Evolutionary conservation across 306 rosid genomes (phyloP).

Genomic region (Mimosa pudica): DNA sequence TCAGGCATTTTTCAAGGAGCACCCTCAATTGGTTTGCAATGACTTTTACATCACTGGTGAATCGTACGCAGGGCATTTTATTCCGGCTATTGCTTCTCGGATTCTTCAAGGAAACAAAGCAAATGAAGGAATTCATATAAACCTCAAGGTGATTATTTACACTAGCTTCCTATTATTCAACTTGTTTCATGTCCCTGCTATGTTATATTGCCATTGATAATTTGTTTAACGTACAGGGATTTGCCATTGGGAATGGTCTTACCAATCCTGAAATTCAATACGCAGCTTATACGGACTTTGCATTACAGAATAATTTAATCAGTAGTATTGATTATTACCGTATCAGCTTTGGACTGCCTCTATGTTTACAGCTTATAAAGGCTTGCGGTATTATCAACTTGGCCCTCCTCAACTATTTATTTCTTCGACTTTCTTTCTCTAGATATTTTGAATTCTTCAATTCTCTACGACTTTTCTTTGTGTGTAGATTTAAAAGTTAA

Average conservation of each 20-base stretch:
- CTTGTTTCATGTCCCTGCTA: background rate
- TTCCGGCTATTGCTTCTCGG: background rate
- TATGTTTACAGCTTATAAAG: conserved; percentile 35
- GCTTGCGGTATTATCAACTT: background rate
- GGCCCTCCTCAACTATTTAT: background rate
- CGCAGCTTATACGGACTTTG: conserved; percentile 77
- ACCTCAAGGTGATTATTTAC: conserved; percentile 55
- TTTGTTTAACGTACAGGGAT: conserved; percentile 55
- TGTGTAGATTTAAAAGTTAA: background rate
- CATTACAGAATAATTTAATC: conserved; percentile 64
- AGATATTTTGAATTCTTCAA: background rate
- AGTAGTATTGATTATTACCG: conserved; percentile 44
- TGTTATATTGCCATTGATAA: background rate
- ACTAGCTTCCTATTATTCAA: background rate
- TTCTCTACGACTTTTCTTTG: background rate
- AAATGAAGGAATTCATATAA: conserved; percentile 73
- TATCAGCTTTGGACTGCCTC: conserved; percentile 55
- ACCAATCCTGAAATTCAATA: conserved; percentile 87
- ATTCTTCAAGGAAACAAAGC: conserved; percentile 48
- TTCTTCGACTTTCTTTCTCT: background rate
- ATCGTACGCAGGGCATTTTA: background rate
- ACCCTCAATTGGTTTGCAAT: background rate
- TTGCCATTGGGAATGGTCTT: conserved; percentile 88
- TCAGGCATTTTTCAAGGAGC: background rate
- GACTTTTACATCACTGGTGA: background rate